Evolutionary conservation across 139 green algal genomes (phyloP), one percentile per base, ranked within the genome.

Genomic region (Auxenochlorella protothecoides): DNA sequence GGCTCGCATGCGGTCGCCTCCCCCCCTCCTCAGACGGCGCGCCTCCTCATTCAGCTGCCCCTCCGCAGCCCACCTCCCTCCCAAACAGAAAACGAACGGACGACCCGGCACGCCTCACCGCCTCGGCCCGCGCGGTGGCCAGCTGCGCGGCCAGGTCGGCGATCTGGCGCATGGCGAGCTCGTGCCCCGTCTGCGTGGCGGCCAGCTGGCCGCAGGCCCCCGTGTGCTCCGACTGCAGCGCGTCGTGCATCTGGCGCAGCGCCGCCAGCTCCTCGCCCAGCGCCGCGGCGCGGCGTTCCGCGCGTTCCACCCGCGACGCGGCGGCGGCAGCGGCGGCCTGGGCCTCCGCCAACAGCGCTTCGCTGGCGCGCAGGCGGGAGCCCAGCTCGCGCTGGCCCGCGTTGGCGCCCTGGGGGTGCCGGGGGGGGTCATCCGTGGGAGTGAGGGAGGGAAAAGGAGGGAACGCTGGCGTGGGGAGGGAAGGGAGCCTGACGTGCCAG

Each of bases 201-300:
- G 72, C 68, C 59, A 77, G 72, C 66, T 77, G 72, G 59, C 66
- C 72, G n/a, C 65, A 68, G 11, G 65, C 71, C 11, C 63, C 71
- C 2, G 71, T 75, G 62, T 75, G 71, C 66, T 77, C 72, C 65
- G 53, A 68, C 59, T 77, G 65, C 65, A 71, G 72, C 44, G n/a
- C n/a, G 9, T 71, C 72, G 51, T 72, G 72, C 72, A 68, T 71
- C 3, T 53, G 10, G 59, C 68, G 66, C 59, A 71, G 59, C 55
- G 12, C 16, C 61, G 6, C 59, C 66, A 77, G 66, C 66, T 77
- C 72, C 54, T 72, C 59, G 3, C 60, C 8, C 59, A 64, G 68
- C 1, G 6, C 72, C 6, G 8, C 66, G 16, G 59, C 68, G 66
- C 63, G 63, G 56, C 66, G 72, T 59, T 77, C 72, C 53, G 68